Conservation (phyloP, 441 rosid genomes). For the Pelargonium australe region DNA sequence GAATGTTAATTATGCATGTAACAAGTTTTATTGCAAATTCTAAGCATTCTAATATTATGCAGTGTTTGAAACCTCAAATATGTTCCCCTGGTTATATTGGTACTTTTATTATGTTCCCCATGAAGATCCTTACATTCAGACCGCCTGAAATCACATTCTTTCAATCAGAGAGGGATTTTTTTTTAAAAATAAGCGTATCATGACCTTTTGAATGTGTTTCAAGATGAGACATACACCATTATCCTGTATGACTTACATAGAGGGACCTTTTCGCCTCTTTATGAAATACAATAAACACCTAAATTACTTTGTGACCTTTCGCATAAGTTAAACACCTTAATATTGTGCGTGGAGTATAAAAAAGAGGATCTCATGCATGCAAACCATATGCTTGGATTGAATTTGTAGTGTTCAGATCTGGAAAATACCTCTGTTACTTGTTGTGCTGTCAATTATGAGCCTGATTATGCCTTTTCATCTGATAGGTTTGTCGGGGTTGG, state of each 20-base stretch:
- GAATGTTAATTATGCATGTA: not conserved
- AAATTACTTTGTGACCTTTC: not conserved
- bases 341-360: not conserved
- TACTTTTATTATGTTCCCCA: not conserved
- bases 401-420: not conserved
- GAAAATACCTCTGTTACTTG: not conserved
- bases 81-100: not conserved
- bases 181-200: not conserved
- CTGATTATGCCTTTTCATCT: constrained; percentile 16
- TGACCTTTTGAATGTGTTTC: not conserved
- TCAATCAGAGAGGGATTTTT: too few species aligned
- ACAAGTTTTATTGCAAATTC: not conserved
- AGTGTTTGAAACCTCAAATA: not conserved
- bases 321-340: not conserved
- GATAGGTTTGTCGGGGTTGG: constrained; percentile 99
- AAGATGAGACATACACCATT: not conserved
- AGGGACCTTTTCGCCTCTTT: not conserved
- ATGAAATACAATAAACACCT: not conserved
- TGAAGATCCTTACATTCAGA: not conserved
- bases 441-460: not conserved
- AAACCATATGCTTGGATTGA: not conserved
- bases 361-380: not conserved
- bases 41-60: not conserved
- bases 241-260: not conserved
- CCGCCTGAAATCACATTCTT: not conserved